phyloP scores from a whole-genome alignment of 768 basidiomycete genomes.

The Suillus lakei region DNA sequence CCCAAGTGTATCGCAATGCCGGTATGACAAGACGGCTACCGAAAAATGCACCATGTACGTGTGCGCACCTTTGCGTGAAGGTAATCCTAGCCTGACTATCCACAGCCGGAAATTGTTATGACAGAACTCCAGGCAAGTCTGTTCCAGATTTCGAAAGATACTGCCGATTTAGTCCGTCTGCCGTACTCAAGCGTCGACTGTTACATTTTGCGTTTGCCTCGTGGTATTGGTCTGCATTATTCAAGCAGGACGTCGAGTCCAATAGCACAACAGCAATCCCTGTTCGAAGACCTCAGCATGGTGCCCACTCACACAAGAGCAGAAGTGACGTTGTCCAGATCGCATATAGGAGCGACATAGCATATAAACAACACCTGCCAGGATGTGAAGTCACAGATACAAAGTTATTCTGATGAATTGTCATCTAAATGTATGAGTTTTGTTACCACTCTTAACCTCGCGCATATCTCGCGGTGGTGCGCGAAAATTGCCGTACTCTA shows the following conservation, averaged over 20 bases:
- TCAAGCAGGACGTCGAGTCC: background rate
- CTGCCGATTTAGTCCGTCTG: background rate
- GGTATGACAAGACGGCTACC: background rate
- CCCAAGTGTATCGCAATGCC: background rate
- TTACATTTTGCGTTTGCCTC: background rate
- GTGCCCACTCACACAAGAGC: background rate
- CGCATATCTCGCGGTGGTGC: slow-evolving; percentile 67
- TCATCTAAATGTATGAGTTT: slow-evolving; percentile 71
- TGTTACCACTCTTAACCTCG: slow-evolving; percentile 71
- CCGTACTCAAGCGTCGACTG: background rate
- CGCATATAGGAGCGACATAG: background rate
- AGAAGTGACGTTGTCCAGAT: background rate
- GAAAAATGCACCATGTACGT: background rate
- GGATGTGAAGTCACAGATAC: slow-evolving; percentile 4
- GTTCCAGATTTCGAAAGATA: background rate
- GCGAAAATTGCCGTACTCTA: slow-evolving; percentile 61
- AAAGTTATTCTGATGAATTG: slow-evolving; percentile 2
- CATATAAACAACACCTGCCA: slow-evolving; percentile 6
- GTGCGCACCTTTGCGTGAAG: slow-evolving; percentile 1
- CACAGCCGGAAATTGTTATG: background rate
- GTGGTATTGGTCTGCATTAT: background rate
- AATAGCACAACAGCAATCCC: slow-evolving; percentile 3
- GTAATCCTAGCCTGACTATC: background rate
- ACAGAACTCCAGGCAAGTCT: too few relatives aligned
- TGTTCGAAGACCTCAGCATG: background rate